phyloP scores from a whole-genome alignment of 2,329 filamentous ascomycete species.

The Alternaria sp. region DNA sequence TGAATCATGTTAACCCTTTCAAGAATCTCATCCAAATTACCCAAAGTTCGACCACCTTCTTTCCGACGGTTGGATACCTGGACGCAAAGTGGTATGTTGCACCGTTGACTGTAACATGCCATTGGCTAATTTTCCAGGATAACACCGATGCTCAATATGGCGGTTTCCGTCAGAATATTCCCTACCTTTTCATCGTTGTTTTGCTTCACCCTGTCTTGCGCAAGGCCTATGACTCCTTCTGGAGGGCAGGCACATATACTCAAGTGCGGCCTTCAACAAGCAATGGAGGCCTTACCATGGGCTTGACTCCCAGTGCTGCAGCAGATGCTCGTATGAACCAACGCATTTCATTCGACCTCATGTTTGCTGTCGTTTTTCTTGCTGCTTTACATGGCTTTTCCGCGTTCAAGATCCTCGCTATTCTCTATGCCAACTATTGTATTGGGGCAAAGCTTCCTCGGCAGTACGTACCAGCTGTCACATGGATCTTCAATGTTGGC shows the following conservation, averaged over 20 bases:
- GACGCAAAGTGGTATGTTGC: conserved; percentile 79
- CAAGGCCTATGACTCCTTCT: conserved; percentile 69
- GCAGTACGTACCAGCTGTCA: conserved; percentile 73
- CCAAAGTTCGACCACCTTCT: conserved; percentile 74
- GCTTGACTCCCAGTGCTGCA: conserved; percentile 58
- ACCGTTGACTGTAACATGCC: neutral
- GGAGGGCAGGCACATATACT: conserved; percentile 56
- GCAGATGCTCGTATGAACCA: conserved; percentile 66
- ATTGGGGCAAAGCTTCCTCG: conserved; percentile 77
- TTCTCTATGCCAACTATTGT: conserved; percentile 82
- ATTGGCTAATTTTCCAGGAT: conserved; percentile 64
- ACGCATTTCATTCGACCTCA: conserved; percentile 81
- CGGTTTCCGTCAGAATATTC: conserved; percentile 85
- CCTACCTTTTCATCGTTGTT: conserved; percentile 77
- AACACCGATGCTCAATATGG: conserved; percentile 88
- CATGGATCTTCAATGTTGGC: conserved; percentile 89
- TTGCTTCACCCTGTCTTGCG: conserved; percentile 81
- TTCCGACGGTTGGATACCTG: conserved; percentile 87
- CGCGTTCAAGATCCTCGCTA: conserved; percentile 78
- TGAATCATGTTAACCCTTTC: conserved; percentile 11
- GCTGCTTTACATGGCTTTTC: conserved; percentile 84
- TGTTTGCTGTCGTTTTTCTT: conserved; percentile 82
- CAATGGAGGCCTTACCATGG: conserved; percentile 51
- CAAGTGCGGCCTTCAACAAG: conserved; percentile 50
- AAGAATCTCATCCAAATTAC: conserved; percentile 84